Evolutionary conservation across 176 grass and related monocot species (phyloP).

Genomic region (Guadua angustifolia): DNA sequence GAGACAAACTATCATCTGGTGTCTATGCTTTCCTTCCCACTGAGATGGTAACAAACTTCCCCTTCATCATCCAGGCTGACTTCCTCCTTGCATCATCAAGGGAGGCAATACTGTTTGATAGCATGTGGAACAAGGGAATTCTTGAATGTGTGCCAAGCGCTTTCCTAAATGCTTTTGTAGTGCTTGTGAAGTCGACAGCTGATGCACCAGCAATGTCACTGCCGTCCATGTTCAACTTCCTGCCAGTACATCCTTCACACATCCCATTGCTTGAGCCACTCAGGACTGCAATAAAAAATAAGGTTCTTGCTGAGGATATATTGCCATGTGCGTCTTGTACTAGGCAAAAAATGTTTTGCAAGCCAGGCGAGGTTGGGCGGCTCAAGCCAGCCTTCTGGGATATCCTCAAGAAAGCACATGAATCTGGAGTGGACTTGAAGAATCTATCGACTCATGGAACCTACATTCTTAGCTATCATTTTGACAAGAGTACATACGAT

Average conservation of each 20-base stretch:
- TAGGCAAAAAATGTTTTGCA: conserved; percentile 71
- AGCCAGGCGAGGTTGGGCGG: conserved; percentile 49
- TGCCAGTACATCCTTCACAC: conserved; percentile 48
- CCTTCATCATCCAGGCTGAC: conserved; percentile 82
- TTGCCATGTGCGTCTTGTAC: conserved; percentile 62
- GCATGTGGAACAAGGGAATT: conserved; percentile 82
- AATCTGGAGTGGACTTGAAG: conserved; percentile 44
- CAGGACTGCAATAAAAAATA: conserved; percentile 59
- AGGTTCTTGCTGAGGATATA: conserved; percentile 55
- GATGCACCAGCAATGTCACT: conserved; percentile 46
- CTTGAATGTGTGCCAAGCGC: conserved; percentile 65
- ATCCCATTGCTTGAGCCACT: conserved; percentile 59
- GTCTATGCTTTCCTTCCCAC: conserved; percentile 80
- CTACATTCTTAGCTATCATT: conserved; percentile 59
- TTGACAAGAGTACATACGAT: conserved; percentile 51
- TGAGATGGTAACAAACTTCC: conserved; percentile 72
- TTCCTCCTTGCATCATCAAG: conserved; percentile 75
- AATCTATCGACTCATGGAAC: conserved; percentile 62
- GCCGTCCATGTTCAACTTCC: conserved; percentile 54
- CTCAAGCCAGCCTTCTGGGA: conserved; percentile 58
- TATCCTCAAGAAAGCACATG: conserved; percentile 52
- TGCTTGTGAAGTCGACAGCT: conserved; percentile 51
- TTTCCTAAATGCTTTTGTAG: conserved; percentile 64
- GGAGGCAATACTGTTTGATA: conserved; percentile 64
- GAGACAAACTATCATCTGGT: conserved; percentile 26